Percentiles rank a stretch among this genome's conserved stretches.
phyloP scores from a whole-genome alignment of 768 basidiomycete genomes.

The Russula foetens region DNA sequence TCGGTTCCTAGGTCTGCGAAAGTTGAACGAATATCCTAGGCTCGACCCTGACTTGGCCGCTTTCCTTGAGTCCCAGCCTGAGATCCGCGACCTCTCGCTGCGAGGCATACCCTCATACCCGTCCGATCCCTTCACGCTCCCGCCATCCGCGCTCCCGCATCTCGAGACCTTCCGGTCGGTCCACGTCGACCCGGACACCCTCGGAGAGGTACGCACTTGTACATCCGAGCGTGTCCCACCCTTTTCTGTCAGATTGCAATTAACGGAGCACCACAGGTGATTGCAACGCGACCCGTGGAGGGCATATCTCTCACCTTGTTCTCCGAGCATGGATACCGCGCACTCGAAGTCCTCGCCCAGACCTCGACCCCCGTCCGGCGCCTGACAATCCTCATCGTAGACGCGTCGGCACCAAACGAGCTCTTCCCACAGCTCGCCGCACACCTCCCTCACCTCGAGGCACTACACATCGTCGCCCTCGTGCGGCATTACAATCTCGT shows the following conservation, averaged over 20 bases:
- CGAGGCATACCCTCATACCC: slow-evolving; percentile 40
- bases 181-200: slow-evolving; percentile 39
- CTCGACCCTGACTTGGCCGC: slow-evolving; percentile 34
- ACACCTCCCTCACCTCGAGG: slow-evolving; percentile 45
- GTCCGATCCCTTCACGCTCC: slow-evolving; percentile 26
- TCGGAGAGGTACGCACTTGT: slow-evolving; percentile 22
- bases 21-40: background rate
- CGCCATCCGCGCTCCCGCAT: slow-evolving; percentile 36
- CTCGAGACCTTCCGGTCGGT: slow-evolving; percentile 46
- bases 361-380: slow-evolving; percentile 36
- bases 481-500: slow-evolving; percentile 41
- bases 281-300: slow-evolving; percentile 41
- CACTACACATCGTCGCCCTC: slow-evolving; percentile 52
- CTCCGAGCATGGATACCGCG: slow-evolving; percentile 30
- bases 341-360: slow-evolving; percentile 37
- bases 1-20: background rate
- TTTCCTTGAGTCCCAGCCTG: slow-evolving; percentile 45
- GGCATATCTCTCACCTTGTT: slow-evolving; percentile 47
- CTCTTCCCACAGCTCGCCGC: slow-evolving; percentile 41
- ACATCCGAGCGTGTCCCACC: too few relatives aligned
- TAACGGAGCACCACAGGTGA: slow-evolving; percentile 27
- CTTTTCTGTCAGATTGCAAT: background rate
- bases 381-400: slow-evolving; percentile 53
- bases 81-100: slow-evolving; percentile 45
- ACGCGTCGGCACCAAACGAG: slow-evolving; percentile 31